Evolutionary conservation across 768 basidiomycete species (phyloP).

Genomic region (Clitopilus hobsonii): DNA sequence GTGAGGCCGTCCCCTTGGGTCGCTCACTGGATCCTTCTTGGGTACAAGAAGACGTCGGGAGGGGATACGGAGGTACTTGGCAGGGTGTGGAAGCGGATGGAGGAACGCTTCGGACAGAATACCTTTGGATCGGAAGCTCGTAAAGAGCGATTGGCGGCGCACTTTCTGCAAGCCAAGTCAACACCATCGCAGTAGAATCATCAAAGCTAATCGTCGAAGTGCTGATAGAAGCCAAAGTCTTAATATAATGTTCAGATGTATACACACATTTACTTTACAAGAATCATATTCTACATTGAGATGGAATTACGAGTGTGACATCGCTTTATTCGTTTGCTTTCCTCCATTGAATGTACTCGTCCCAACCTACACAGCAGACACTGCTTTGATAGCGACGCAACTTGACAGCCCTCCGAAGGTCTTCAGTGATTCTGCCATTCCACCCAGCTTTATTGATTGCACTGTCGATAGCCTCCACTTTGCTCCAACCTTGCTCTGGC

Average conservation of each 20-base stretch:
- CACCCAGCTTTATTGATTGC: constrained; percentile 94
- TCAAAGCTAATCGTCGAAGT: not conserved
- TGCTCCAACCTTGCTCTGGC: constrained; percentile 91
- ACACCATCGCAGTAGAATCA: not conserved
- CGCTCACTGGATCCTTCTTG: constrained; percentile 65
- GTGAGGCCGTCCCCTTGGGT: constrained; percentile 13
- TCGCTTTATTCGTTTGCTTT: constrained; percentile 16
- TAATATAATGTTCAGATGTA: not conserved
- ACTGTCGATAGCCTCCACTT: constrained; percentile 83
- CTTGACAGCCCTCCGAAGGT: constrained; percentile 67
- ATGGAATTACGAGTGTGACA: not conserved
- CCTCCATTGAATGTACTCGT: constrained; percentile 77
- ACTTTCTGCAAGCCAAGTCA: constrained; percentile 24
- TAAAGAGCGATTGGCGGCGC: constrained; percentile 31
- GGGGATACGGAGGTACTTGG: constrained; percentile 46
- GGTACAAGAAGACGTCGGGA: constrained; percentile 58
- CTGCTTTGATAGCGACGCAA: constrained; percentile 82
- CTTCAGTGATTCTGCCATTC: constrained; percentile 77
- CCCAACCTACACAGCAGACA: constrained; percentile 63
- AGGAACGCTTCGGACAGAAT: constrained; percentile 43
- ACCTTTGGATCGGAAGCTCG: constrained; percentile 43
- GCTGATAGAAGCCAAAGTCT: not conserved
- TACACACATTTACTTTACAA: constrained; percentile 9
- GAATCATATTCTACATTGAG: constrained; percentile 6
- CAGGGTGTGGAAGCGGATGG: constrained; percentile 51